A percentile compares a stretch with the other conserved stretches of the same genome.
These are phyloP conservation scores for Termitomyces sp. DNA, from an alignment of 768 basidiomycete species.

Conservation along the genomic window DNA sequence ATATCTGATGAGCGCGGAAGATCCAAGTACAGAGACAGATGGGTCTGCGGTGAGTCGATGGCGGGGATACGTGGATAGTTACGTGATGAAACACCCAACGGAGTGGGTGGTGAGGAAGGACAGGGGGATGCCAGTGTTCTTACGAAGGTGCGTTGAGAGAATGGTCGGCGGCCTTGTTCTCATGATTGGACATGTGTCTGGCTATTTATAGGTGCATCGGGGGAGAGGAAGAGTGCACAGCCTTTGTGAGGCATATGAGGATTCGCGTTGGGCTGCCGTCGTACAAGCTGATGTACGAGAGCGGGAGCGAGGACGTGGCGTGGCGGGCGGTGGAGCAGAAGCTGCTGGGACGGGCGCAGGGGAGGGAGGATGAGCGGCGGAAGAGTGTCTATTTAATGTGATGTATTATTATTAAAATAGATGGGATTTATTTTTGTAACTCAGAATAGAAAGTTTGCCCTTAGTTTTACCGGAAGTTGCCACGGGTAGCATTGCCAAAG, in stretches of 20 bases:
- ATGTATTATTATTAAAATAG: not conserved
- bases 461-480: slow-evolving; percentile 15
- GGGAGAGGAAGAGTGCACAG: slow-evolving; percentile 38
- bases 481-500: not conserved
- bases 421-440: slow-evolving; percentile 6
- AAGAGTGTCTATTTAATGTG: slow-evolving; percentile 26
- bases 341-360: slow-evolving; percentile 31
- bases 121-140: slow-evolving; percentile 40
- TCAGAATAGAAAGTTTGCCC: slow-evolving; percentile 12
- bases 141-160: slow-evolving; percentile 45
- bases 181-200: slow-evolving; percentile 22
- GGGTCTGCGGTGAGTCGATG: slow-evolving; percentile 51
- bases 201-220: slow-evolving; percentile 51
- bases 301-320: slow-evolving; percentile 54
- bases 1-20: slow-evolving; percentile 54
- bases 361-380: slow-evolving; percentile 52
- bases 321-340: slow-evolving; percentile 34
- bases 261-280: slow-evolving; percentile 54
- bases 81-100: slow-evolving; percentile 63
- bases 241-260: slow-evolving; percentile 33
- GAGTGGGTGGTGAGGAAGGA: slow-evolving; percentile 56
- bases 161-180: slow-evolving; percentile 11
- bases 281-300: slow-evolving; percentile 70
- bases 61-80: slow-evolving; percentile 72
- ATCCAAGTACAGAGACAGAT: slow-evolving; percentile 60